A percentile compares a stretch with the other conserved stretches of the same genome.
These are phyloP conservation scores for Microcyclosporella mali DNA, from an alignment of 2,329 filamentous ascomycete species.

Conservation along the genomic window DNA sequence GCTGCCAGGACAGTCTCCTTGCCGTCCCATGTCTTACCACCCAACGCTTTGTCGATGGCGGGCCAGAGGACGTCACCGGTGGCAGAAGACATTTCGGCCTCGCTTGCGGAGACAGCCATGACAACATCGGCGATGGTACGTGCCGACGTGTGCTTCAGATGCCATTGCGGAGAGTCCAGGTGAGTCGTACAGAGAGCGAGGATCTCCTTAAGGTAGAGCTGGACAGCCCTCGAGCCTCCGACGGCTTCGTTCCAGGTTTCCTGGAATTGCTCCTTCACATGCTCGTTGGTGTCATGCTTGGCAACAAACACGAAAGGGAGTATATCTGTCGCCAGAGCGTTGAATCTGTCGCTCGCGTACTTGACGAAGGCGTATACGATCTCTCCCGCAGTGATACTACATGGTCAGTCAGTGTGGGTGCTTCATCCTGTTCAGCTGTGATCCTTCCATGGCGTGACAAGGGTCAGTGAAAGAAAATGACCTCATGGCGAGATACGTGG, in stretches of 20 bases:
- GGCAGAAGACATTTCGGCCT: constrained; percentile 50
- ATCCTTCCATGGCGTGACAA: too few relatives aligned
- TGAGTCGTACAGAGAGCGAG: constrained; percentile 59
- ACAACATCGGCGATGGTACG: constrained; percentile 71
- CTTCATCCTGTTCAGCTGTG: too few relatives aligned
- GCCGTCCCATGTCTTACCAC: constrained; percentile 84
- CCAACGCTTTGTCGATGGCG: constrained; percentile 70
- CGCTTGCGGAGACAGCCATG: constrained; percentile 48
- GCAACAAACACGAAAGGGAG: constrained; percentile 85
- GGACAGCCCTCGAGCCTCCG: constrained; percentile 72
- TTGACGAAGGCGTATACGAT: constrained; percentile 79
- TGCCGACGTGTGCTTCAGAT: constrained; percentile 80
- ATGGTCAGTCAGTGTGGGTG: not conserved
- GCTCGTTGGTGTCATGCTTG: constrained; percentile 76
- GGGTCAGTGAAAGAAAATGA: too few relatives aligned
- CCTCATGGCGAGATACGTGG: too few relatives aligned
- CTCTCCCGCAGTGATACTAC: constrained; percentile 69
- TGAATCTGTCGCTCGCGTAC: constrained; percentile 82
- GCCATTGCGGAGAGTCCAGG: constrained; percentile 78
- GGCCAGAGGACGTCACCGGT: constrained; percentile 60
- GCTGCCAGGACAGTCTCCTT: constrained; percentile 80
- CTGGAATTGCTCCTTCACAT: constrained; percentile 70
- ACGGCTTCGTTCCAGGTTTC: constrained; percentile 90
- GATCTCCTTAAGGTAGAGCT: constrained; percentile 81
- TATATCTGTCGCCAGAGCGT: constrained; percentile 64